These are phyloP conservation scores for Phytopythium chamaehyphon DNA, from an alignment of 352 stramenopile species.

Conservation along the genomic window DNA sequence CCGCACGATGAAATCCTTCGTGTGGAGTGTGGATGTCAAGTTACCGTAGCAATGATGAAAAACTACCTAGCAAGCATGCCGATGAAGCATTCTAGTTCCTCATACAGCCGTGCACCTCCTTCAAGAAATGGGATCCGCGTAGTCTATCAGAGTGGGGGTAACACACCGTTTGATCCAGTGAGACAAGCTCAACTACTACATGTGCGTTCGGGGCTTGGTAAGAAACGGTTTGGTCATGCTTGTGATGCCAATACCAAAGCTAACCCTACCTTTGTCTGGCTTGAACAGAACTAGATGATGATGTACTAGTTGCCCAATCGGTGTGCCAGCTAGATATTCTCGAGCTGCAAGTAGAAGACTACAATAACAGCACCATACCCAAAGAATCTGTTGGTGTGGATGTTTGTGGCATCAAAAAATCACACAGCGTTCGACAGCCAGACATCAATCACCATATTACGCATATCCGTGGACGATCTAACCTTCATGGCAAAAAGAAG, in stretches of 20 bases:
- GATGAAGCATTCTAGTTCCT: too few relatives aligned
- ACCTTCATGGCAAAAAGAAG: too few relatives aligned
- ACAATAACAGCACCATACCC: background rate
- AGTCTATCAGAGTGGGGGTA: background rate
- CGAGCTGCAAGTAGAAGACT: slow-evolving; percentile 14
- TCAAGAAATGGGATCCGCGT: background rate
- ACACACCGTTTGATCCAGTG: background rate
- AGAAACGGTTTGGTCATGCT: background rate
- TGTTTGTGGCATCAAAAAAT: background rate
- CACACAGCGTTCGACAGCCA: background rate
- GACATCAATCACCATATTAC: background rate
- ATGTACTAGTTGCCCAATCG: slow-evolving; percentile 10
- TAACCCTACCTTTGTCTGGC: slow-evolving; percentile 4
- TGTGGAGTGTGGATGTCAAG: background rate
- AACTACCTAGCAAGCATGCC: background rate
- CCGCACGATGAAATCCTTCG: background rate
- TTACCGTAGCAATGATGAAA: background rate
- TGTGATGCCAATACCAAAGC: slow-evolving; percentile 1
- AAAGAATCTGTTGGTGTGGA: background rate
- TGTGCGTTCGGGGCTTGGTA: slow-evolving; percentile 18
- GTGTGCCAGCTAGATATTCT: slow-evolving; percentile 31
- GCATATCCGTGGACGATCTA: too few relatives aligned
- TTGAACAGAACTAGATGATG: slow-evolving; percentile 11
- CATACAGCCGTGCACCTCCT: too few relatives aligned
- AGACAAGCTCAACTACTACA: slow-evolving; percentile 12